A percentile compares a stretch with the other conserved stretches of the same genome.
These are phyloP conservation scores for Holtermannia corniformis DNA, from an alignment of 768 basidiomycete genomes.

Conservation along the genomic window DNA sequence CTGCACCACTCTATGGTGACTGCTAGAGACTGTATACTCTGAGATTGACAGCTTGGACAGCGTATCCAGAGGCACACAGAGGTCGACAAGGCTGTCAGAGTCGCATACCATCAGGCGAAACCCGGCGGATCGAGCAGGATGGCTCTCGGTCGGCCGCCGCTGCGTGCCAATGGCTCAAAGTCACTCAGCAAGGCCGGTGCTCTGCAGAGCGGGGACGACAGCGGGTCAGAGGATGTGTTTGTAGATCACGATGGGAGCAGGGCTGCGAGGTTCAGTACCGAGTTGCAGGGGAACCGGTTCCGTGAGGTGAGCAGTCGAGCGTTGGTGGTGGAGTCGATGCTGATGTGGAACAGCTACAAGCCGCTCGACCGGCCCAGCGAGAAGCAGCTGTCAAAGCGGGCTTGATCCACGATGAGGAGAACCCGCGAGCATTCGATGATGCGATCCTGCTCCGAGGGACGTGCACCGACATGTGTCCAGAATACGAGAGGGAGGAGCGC, in stretches of 20 bases:
- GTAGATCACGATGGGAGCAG: slow-evolving; percentile 2
- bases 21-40: too few relatives aligned
- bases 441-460: slow-evolving; percentile 90
- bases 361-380: slow-evolving; percentile 38
- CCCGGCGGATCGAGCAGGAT: too few relatives aligned
- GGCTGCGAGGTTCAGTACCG: slow-evolving; percentile 32
- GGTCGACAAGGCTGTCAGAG: too few relatives aligned
- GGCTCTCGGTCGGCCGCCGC: not conserved
- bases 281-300: slow-evolving; percentile 46
- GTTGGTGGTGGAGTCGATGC: not conserved
- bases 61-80: too few relatives aligned
- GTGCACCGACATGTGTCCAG: slow-evolving; percentile 87
- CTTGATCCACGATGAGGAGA: slow-evolving; percentile 76
- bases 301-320: slow-evolving; percentile 34
- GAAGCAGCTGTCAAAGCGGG: slow-evolving; percentile 59
- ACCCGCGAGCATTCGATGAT: slow-evolving; percentile 70
- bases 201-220: not conserved
- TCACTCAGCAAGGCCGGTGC: not conserved
- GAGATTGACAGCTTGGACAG: too few relatives aligned
- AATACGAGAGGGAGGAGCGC: slow-evolving; percentile 81
- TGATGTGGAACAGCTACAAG: slow-evolving; percentile 37
- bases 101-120: too few relatives aligned
- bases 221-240: not conserved
- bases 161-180: not conserved
- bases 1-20: too few relatives aligned